Evolutionary conservation across 805 yeast genomes (phyloP).

Genomic region (Ogataea naganishii): DNA sequence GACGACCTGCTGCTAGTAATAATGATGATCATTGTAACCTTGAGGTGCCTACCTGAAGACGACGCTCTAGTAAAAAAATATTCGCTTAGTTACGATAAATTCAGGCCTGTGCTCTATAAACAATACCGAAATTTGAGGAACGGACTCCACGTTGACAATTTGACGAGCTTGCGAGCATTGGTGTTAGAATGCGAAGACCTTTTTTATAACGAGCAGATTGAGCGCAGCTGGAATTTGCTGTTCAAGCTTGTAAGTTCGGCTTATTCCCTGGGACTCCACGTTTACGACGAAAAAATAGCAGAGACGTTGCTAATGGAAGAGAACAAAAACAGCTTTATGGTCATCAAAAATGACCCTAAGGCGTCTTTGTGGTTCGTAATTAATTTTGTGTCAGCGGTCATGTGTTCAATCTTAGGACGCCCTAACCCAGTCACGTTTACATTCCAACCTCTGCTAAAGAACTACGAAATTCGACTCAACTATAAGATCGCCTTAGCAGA

Average conservation of each 20-base stretch:
- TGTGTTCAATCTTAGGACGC: constrained; percentile 43
- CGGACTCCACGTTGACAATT: constrained; percentile 38
- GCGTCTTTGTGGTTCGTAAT: constrained; percentile 43
- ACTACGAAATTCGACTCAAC: constrained; percentile 24
- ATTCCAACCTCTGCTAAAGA: constrained; percentile 23
- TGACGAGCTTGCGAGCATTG: constrained; percentile 39
- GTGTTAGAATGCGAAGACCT: constrained; percentile 43
- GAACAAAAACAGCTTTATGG: constrained; percentile 20
- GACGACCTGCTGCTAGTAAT: constrained; percentile 38
- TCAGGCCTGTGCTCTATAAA: constrained; percentile 23
- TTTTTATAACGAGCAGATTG: constrained; percentile 39
- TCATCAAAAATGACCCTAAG: constrained; percentile 25
- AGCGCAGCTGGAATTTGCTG: constrained; percentile 43
- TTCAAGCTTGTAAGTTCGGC: constrained; percentile 42
- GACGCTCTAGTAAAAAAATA: constrained; percentile 17
- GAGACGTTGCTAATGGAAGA: constrained; percentile 20
- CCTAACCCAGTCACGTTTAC: constrained; percentile 44
- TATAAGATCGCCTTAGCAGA: constrained; percentile 43
- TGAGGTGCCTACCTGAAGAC: constrained; percentile 23
- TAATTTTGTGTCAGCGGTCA: constrained; percentile 36
- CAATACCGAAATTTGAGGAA: constrained; percentile 37
- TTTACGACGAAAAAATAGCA: constrained; percentile 25
- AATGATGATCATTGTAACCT: constrained; percentile 33
- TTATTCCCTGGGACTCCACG: constrained; percentile 44
- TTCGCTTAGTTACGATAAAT: constrained; percentile 13